These are phyloP conservation scores for Trematosphaeria pertusa DNA, from an alignment of 2,329 filamentous ascomycete genomes.

Conservation along the genomic window DNA sequence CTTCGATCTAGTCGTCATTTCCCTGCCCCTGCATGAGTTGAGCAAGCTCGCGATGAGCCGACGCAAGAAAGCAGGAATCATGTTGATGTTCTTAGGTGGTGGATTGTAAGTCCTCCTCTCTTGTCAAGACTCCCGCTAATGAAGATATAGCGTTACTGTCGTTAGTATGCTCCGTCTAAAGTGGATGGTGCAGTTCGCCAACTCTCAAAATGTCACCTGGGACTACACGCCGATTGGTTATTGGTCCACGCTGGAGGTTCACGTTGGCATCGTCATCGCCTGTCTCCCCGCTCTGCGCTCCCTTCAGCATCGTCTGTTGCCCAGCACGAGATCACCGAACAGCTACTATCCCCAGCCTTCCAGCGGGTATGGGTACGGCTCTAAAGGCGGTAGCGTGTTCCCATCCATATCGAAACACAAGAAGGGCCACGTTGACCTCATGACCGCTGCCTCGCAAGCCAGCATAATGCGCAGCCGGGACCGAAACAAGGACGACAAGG, in stretches of 20 bases:
- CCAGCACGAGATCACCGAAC: constrained; percentile 7
- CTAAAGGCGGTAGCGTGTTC: constrained; percentile 13
- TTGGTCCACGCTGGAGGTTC: constrained; percentile 35
- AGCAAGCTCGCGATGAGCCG: constrained; percentile 35
- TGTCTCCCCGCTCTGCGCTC: constrained; percentile 33
- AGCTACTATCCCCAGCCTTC: constrained; percentile 13
- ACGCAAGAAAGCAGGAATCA: constrained; percentile 40
- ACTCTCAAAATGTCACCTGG: constrained; percentile 50
- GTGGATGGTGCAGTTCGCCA: constrained; percentile 52
- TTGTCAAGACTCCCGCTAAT: background rate
- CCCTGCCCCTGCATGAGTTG: constrained; percentile 40
- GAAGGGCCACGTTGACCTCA: constrained; percentile 6
- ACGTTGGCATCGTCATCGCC: constrained; percentile 35
- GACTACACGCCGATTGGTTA: constrained; percentile 38
- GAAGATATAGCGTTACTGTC: constrained; percentile 49
- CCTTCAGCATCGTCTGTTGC: constrained; percentile 25
- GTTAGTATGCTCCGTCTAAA: constrained; percentile 53
- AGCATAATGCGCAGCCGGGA: constrained; percentile 13
- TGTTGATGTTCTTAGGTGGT: constrained; percentile 48
- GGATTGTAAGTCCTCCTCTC: constrained; percentile 44
- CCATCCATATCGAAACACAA: constrained; percentile 6
- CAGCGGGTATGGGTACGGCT: constrained; percentile 7
- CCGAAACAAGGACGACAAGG: constrained; percentile 12
- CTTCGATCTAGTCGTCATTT: constrained; percentile 37
- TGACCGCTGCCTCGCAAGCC: constrained; percentile 7